Percentiles rank a stretch among this genome's conserved stretches.
phyloP scores from a whole-genome alignment of 768 basidiomycete species.

The Leccinum sublutescens region DNA sequence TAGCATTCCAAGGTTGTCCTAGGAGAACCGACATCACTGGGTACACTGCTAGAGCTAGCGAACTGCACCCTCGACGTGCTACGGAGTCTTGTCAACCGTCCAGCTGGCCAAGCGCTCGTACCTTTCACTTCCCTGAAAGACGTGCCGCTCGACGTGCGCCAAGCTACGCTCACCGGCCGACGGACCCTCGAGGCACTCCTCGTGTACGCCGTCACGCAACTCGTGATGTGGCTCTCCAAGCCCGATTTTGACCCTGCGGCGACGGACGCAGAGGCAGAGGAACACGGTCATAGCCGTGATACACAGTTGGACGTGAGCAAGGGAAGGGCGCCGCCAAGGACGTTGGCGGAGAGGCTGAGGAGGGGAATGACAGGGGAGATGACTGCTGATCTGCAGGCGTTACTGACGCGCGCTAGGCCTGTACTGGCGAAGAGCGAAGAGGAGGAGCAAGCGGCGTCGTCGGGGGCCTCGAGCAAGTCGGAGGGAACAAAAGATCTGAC shows the following conservation, averaged over 20 bases:
- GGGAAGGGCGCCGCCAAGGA: constrained; percentile 42
- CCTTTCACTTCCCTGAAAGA: constrained; percentile 31
- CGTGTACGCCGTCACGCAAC: constrained; percentile 72
- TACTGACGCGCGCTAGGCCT: constrained; percentile 64
- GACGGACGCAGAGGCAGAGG: constrained; percentile 46
- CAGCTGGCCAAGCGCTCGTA: constrained; percentile 54
- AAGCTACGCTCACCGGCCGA: constrained; percentile 55
- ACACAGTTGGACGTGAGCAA: constrained; percentile 28
- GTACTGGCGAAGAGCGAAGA: constrained; percentile 59
- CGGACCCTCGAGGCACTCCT: constrained; percentile 66
- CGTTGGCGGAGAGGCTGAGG: constrained; percentile 63
- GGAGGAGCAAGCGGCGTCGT: constrained; percentile 19
- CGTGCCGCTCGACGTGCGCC: constrained; percentile 46
- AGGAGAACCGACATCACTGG: constrained; percentile 79
- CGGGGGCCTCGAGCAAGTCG: constrained; percentile 33
- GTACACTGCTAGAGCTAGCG: constrained; percentile 83
- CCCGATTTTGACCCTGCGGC: constrained; percentile 57
- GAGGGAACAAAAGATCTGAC: constrained; percentile 52
- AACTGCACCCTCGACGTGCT: constrained; percentile 76
- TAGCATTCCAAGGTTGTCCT: constrained; percentile 86
- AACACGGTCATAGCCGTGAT: constrained; percentile 24
- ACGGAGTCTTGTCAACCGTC: constrained; percentile 60
- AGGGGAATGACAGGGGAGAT: constrained; percentile 82
- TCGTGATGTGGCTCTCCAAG: constrained; percentile 75
- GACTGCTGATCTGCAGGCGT: constrained; percentile 64